Evolutionary conservation across 352 stramenopile species (phyloP), one percentile per base, ranked within the genome.

Genomic region (Globisporangium lucens): DNA sequence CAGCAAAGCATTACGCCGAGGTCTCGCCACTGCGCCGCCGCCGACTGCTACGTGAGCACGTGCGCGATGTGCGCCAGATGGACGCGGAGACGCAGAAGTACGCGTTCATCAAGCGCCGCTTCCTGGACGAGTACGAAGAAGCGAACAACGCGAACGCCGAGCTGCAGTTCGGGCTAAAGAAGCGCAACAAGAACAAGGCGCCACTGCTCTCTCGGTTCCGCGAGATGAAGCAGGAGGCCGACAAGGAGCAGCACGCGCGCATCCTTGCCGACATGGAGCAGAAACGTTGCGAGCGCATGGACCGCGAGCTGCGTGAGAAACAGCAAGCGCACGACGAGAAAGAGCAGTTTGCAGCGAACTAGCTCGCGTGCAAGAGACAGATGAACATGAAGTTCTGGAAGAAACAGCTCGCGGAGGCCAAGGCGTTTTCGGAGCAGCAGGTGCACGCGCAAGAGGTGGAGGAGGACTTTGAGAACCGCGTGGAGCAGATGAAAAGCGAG

Each of bases 321-420:
- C 75, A 80, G 24, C 72, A 63, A 1, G 35, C 61, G 1, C 56
- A 63, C 1, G 65, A 66, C 0, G 67, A 71, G 3, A 57, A 72
- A 0, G 70, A 76, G 56, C 55, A 70, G 12, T 65, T 69, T 29
- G 63, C 51, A 10, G 75, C 77, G 2, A 41, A 73, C 0, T 71
- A 82, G n/a, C 61, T 73, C 0, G 61, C 71, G 0, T 72, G 82
- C 38, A 74, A 75, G 3, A 74, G 86, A 7, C 70, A 82, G n/a
- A 77, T 81, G 66, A 92, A 85, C 56, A 72, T 83, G 57, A 79
- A 75, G 20, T 93, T 90, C 58, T 94, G 86, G 86, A 69, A 87
- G 61, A 89, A 89, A 62, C 82, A 94, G 22, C 74, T 88, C 9
- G 71, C 72, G 0, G 68, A 87, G 15, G 79, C 76, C 0, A 76